Evolutionary conservation across 2,329 filamentous ascomycete genomes (phyloP), one percentile per base, ranked within the genome.

Genomic region (Tolypocladium inflatum): DNA sequence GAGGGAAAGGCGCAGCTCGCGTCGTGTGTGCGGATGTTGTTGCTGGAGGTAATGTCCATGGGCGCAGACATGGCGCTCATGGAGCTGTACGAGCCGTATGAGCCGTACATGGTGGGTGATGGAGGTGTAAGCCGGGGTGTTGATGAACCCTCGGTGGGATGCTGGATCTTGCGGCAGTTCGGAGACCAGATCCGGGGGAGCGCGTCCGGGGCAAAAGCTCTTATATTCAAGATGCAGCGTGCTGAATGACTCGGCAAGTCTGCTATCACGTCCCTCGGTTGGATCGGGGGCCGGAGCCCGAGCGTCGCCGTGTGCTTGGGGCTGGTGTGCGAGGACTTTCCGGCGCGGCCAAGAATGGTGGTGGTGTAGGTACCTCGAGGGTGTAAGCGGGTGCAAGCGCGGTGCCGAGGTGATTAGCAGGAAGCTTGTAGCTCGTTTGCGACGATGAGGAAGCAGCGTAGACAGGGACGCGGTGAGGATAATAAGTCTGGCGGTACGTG

Each of bases 1-100:
- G 80, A 83, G 35, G 82, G 82, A 63, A 78, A 84, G 33, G 81
- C 82, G 71, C 81, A 84, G 42, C 71, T 71, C 35, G 73, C 68
- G 64, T 78, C 76, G 63, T 74, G 70, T 48, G 69, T 68, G 61
- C 69, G 70, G 63, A 75, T 72, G 63, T 71, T 72, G 63, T 71
- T 73, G 66, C 70, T 73, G 63, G 68, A 67, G 23, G 73, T 67
- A 62, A 80, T 79, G 62, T 79, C 76, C 71, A 80, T 75, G 65
- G 79, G 74, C 45, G 72, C 67, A 1, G 76, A 70, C 55, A 68
- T 64, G 62, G 71, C 67, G 70, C 73, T 72, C 71, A 79, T 73
- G 62, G 76, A 78, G 75, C 76, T 78, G 69, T 79, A 80, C 57
- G 76, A 79, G 56, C 76, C 74, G 68, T 77, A 79, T 60, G 78